Conservation (phyloP, 805 yeast genomes). For the Danielozyma ontarioensis region DNA sequence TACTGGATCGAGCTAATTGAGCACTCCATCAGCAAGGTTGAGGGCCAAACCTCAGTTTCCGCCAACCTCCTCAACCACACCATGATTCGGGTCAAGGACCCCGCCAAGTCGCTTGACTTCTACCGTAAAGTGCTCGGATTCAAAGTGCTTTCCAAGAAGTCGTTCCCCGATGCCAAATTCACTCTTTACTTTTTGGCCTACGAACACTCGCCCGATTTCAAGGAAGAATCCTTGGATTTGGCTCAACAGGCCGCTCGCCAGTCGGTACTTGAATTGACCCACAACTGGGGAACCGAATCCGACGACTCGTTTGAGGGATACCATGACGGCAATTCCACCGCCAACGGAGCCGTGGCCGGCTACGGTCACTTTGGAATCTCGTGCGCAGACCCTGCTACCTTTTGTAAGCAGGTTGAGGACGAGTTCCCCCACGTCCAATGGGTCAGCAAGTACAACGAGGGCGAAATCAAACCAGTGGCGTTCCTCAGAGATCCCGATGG, state of each 20-base stretch:
- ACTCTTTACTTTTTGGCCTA: slow-evolving; percentile 84
- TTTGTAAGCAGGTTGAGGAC: slow-evolving; percentile 48
- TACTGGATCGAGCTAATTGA: slow-evolving; percentile 93
- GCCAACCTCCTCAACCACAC: slow-evolving; percentile 72
- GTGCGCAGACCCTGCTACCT: slow-evolving; percentile 54
- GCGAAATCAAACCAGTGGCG: slow-evolving; percentile 57
- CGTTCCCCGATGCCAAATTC: slow-evolving; percentile 68
- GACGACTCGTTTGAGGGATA: slow-evolving; percentile 68
- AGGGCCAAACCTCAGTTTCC: slow-evolving; percentile 31
- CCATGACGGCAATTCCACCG: slow-evolving; percentile 69
- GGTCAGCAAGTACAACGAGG: slow-evolving; percentile 53
- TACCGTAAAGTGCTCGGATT: slow-evolving; percentile 79
- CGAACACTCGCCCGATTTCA: slow-evolving; percentile 39
- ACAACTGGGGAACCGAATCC: slow-evolving; percentile 91
- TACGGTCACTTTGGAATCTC: slow-evolving; percentile 83
- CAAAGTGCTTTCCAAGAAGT: slow-evolving; percentile 56
- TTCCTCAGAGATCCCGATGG: slow-evolving; percentile 88
- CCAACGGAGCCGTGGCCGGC: slow-evolving; percentile 62
- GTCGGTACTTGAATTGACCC: slow-evolving; percentile 82
- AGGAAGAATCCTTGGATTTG: slow-evolving; percentile 32
- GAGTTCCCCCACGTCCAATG: slow-evolving; percentile 46
- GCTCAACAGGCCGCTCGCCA: slow-evolving; percentile 43
- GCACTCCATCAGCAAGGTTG: slow-evolving; percentile 41
- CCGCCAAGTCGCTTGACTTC: slow-evolving; percentile 66
- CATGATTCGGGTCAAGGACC: slow-evolving; percentile 91